Evolutionary conservation across 805 yeast genomes (phyloP).

Genomic region (Jamesozyma piceae): DNA sequence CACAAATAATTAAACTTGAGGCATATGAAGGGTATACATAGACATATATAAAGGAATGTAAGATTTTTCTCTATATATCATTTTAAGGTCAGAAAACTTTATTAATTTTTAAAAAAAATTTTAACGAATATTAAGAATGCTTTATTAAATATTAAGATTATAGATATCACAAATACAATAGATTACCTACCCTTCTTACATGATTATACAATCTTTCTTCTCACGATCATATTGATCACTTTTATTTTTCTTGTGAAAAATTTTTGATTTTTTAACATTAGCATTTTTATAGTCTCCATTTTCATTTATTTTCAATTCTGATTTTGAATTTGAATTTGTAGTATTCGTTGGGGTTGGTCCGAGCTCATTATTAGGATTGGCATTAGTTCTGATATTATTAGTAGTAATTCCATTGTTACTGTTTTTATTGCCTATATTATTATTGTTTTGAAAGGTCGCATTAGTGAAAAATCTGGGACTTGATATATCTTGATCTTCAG

Average conservation of each 20-base stretch:
- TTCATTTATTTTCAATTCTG: background rate
- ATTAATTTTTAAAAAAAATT: too few species aligned
- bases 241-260: conserved; percentile 1
- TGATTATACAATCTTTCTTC: conserved; percentile 11
- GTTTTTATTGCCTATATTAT: background rate
- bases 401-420: background rate
- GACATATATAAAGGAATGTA: too few species aligned
- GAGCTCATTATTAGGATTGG: background rate
- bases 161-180: background rate
- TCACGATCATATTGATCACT: conserved; percentile 1
- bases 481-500: background rate
- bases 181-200: conserved; percentile 5
- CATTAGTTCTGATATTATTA: too few species aligned
- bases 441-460: background rate
- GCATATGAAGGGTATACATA: too few species aligned
- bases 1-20: too few species aligned
- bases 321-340: background rate
- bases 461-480: background rate
- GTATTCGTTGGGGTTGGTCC: background rate
- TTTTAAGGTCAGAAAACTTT: too few species aligned
- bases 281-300: background rate
- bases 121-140: too few species aligned
- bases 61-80: too few species aligned
- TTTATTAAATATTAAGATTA: background rate
- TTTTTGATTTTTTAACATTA: background rate